Conservation (phyloP, 2,329 filamentous ascomycete species). For the Septoria petroselini region DNA sequence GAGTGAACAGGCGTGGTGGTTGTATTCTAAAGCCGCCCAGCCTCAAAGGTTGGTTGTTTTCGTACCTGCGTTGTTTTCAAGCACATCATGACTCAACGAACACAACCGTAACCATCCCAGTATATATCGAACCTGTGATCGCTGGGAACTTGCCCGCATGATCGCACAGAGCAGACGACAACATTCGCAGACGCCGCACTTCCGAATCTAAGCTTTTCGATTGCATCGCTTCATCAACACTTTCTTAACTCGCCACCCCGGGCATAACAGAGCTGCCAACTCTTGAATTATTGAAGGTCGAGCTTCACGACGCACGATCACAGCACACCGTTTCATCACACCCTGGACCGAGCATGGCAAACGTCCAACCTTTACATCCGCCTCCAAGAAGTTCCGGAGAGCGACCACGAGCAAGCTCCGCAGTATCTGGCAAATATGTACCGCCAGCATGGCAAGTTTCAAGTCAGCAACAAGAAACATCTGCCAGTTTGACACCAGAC, state of each 20-base stretch:
- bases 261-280: too few relatives aligned
- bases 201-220: not conserved
- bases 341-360: conserved; percentile 5
- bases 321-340: too few relatives aligned
- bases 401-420: conserved; percentile 13
- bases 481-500: conserved; percentile 4
- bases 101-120: too few relatives aligned
- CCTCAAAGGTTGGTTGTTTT: not conserved
- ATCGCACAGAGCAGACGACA: too few relatives aligned
- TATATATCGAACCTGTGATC: too few relatives aligned
- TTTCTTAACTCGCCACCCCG: not conserved
- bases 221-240: conserved; percentile 7
- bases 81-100: too few relatives aligned
- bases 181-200: not conserved
- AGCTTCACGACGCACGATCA: conserved; percentile 5
- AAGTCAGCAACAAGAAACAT: not conserved
- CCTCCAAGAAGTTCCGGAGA: not conserved
- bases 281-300: not conserved
- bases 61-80: not conserved
- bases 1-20: not conserved
- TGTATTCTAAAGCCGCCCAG: not conserved
- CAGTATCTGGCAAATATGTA: conserved; percentile 15
- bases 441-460: conserved; percentile 5
- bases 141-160: too few relatives aligned
- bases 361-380: conserved; percentile 4